Percentiles rank a stretch among this genome's conserved stretches.
These are phyloP conservation scores for Amylostereum chailletii DNA, from an alignment of 1,284 basidiomycete genomes.

Conservation along the genomic window DNA sequence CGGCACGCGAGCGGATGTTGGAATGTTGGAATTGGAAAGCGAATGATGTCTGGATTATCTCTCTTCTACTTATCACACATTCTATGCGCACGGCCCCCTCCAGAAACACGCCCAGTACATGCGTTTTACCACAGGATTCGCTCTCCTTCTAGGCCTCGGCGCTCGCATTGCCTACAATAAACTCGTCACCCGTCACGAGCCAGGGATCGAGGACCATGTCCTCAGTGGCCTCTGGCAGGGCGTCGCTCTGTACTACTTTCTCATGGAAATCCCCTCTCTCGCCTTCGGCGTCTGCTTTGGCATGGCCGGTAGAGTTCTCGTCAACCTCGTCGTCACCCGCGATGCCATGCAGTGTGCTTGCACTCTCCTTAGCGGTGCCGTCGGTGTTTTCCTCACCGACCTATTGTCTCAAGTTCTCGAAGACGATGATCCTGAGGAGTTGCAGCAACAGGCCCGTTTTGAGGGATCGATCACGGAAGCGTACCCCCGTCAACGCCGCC, in stretches of 20 bases:
- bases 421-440: slow-evolving; percentile 19
- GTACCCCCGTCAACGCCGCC: slow-evolving; percentile 13
- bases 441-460: slow-evolving; percentile 10
- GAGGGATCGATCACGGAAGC: slow-evolving; percentile 11
- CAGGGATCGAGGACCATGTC: slow-evolving; percentile 47
- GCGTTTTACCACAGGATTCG: slow-evolving; percentile 13
- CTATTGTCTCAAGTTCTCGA: slow-evolving; percentile 55
- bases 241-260: slow-evolving; percentile 59
- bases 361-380: slow-evolving; percentile 51
- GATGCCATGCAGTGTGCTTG: slow-evolving; percentile 45
- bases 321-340: slow-evolving; percentile 46
- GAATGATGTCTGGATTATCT: background rate
- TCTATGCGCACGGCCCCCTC: too few relatives aligned
- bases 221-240: slow-evolving; percentile 70
- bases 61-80: background rate
- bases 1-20: too few relatives aligned
- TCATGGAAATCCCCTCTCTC: slow-evolving; percentile 42
- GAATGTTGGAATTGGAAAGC: too few relatives aligned
- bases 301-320: slow-evolving; percentile 49
- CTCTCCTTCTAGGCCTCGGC: slow-evolving; percentile 45
- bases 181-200: slow-evolving; percentile 24
- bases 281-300: slow-evolving; percentile 46
- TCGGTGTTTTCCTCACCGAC: slow-evolving; percentile 60
- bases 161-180: slow-evolving; percentile 60
- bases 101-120: slow-evolving; percentile 10